Conservation (phyloP, 129 eudicot species). For the Tanacetum coccineum region DNA sequence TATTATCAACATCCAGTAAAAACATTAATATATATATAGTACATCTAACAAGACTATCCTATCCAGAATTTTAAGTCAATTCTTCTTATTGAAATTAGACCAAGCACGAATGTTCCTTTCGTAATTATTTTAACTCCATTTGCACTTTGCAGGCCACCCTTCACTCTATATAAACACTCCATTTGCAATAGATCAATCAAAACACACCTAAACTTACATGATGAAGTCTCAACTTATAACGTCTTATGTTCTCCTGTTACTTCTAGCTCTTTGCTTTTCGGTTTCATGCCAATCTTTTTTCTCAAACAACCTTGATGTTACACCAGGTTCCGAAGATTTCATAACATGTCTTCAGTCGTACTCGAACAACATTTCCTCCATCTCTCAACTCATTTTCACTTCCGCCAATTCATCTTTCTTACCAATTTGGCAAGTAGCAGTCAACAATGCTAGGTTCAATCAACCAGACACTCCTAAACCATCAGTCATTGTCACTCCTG, state of each 20-base stretch:
- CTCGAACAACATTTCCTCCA: background rate
- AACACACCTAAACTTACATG: slow-evolving; percentile 7
- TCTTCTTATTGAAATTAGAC: too few relatives aligned
- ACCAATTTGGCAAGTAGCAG: background rate
- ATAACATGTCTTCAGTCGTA: background rate
- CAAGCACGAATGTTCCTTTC: too few relatives aligned
- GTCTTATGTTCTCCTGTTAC: background rate
- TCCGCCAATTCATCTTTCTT: background rate
- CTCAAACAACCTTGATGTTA: background rate
- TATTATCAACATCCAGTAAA: too few relatives aligned
- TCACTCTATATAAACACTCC: too few relatives aligned
- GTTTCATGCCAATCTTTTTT: background rate
- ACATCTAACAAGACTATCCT: too few relatives aligned
- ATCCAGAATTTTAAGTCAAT: too few relatives aligned
- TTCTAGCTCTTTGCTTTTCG: background rate
- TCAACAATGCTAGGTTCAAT: slow-evolving; percentile 4
- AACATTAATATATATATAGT: too few relatives aligned
- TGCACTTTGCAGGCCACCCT: too few relatives aligned
- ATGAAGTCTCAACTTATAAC: background rate
- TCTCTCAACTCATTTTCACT: slow-evolving; percentile 16
- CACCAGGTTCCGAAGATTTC: slow-evolving; percentile 6
- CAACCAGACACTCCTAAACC: slow-evolving; percentile 3
- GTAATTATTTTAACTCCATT: too few relatives aligned
- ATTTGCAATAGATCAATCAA: too few relatives aligned
- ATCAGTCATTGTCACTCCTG: slow-evolving; percentile 3